phyloP scores from a whole-genome alignment of 2,329 filamentous ascomycete genomes.

The Xylogone sp. region DNA sequence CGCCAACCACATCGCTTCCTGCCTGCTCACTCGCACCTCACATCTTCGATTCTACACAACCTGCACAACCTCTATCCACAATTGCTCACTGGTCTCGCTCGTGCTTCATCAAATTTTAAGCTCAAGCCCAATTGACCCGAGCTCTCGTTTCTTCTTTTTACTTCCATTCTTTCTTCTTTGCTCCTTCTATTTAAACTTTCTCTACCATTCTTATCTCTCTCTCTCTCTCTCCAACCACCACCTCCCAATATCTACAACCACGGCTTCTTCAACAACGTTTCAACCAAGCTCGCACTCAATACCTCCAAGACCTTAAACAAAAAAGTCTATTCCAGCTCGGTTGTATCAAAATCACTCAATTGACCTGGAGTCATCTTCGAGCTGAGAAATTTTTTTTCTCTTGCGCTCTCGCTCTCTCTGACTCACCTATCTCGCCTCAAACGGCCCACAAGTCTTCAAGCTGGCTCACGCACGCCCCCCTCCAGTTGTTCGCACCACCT shows the following conservation, averaged over 20 bases:
- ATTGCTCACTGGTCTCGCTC: too few species aligned
- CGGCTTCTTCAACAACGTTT: constrained; percentile 1
- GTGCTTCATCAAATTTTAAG: not conserved
- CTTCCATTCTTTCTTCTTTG: not conserved
- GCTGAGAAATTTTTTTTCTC: not conserved
- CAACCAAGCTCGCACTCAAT: not conserved
- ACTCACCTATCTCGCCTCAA: not conserved
- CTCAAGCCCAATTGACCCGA: not conserved
- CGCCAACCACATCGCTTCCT: not conserved
- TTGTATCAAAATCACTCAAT: too few species aligned
- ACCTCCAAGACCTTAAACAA: too few species aligned
- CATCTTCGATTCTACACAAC: too few species aligned
- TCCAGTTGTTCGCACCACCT: constrained; percentile 14
- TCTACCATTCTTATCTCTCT: too few species aligned
- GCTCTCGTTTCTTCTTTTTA: constrained; percentile 5
- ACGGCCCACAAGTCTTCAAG: constrained; percentile 10
- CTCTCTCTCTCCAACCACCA: not conserved
- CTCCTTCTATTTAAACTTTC: not conserved
- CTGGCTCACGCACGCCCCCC: constrained; percentile 25
- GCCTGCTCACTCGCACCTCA: not conserved
- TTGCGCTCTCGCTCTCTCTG: not conserved
- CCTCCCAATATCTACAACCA: not conserved
- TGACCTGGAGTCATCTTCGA: too few species aligned
- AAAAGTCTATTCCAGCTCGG: too few species aligned
- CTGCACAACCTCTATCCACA: too few species aligned